These are phyloP conservation scores for Penicillium sp. DNA, from an alignment of 2,329 filamentous ascomycete species.

Conservation along the genomic window DNA sequence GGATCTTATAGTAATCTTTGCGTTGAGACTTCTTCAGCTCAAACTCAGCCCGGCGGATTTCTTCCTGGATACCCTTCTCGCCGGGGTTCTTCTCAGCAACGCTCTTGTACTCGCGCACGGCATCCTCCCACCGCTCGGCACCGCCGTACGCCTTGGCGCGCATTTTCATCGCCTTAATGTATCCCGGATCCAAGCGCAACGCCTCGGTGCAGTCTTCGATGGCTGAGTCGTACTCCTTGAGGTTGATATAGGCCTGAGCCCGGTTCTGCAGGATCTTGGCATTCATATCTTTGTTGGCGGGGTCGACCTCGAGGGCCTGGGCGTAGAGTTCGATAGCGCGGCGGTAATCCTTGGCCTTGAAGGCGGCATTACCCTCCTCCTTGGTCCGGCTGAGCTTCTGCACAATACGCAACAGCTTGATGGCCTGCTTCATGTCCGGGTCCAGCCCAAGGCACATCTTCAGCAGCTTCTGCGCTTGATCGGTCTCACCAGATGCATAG, in stretches of 20 bases:
- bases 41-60: slow-evolving; percentile 85
- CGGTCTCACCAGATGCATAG: slow-evolving; percentile 90
- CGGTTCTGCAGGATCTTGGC: slow-evolving; percentile 94
- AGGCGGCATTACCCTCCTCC: slow-evolving; percentile 86
- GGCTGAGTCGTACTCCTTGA: slow-evolving; percentile 81
- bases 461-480: slow-evolving; percentile 91
- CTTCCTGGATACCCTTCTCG: slow-evolving; percentile 77
- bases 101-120: slow-evolving; percentile 83
- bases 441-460: slow-evolving; percentile 86
- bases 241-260: slow-evolving; percentile 74
- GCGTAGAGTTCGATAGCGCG: slow-evolving; percentile 83
- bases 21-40: slow-evolving; percentile 97
- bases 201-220: slow-evolving; percentile 85
- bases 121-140: slow-evolving; percentile 88
- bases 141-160: slow-evolving; percentile 87
- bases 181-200: slow-evolving; percentile 77
- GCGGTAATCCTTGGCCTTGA: slow-evolving; percentile 81
- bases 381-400: slow-evolving; percentile 93
- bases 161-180: slow-evolving; percentile 89
- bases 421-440: slow-evolving; percentile 84
- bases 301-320: slow-evolving; percentile 80
- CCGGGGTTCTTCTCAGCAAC: slow-evolving; percentile 80
- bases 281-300: slow-evolving; percentile 86
- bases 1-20: slow-evolving; percentile 99
- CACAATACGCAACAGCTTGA: slow-evolving; percentile 85